Evolutionary conservation across 306 rosid species (phyloP), one percentile per base, ranked within the genome.

Genomic region (Prunus mongolica): DNA sequence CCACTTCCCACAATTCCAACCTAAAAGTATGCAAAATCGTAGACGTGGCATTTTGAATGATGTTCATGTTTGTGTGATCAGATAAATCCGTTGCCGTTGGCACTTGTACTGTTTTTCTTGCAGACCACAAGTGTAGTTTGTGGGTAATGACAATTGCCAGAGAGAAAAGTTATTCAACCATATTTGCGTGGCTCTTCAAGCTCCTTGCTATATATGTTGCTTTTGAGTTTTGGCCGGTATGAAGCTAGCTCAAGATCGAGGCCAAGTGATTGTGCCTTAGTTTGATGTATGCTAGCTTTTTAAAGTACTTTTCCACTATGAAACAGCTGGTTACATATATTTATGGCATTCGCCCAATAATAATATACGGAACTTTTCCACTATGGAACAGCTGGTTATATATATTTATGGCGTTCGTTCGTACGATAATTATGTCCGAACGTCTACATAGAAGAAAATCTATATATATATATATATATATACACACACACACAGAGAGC

Each of bases 381-480:
- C 0, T 6, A 38, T 38, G 44, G 44, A 38, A 38, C 44, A 38
- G 44, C 44, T 38, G 44, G 44, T 38, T 38, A 38, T 2, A 38
- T 38, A 1, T 38, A 38, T 38, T 6, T 38, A 38, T 6, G 0
- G 38, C 38, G 4, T 34, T 24, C 25, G 34, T 30, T 7, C 2
- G 2, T 2, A 38, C 9, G 8, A 6, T 6, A 34, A 34, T 34
- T 1, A 38, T 1, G 2, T 38, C 44, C 0, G 2, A 2, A 38
- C 9, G 9, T 38, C 0, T 0, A 0, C 1, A 6, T 38, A 6
- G 0, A 7, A 38, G 8, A 38, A 34, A 34, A 32, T 4, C 0
- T 0, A 38, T 38, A 34, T 34, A 38, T 34, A 6, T 34, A 34
- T 34, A 34, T 6, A 30, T 30, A 30, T 30, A 30, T 27, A n/a